Evolutionary conservation across 2,329 filamentous ascomycete species (phyloP), one percentile per base, ranked within the genome.

Genomic region (Trichothecium sympodiale): DNA sequence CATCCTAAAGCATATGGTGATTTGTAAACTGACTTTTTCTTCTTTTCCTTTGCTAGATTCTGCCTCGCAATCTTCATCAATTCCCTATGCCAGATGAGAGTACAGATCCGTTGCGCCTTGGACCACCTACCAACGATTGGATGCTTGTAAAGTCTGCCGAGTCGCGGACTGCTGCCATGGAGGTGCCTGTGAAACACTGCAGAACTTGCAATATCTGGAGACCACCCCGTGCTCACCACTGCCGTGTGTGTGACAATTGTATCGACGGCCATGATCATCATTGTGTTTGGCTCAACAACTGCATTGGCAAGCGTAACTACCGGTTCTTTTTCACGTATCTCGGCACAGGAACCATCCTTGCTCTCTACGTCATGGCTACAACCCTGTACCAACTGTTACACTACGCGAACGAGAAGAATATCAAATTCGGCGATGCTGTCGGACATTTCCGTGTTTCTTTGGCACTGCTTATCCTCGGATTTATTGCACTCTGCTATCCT

Each of bases 211-310:
- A 87, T 51, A 88, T 98, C 46, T 98, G 91, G 91, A 83, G 91
- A 3, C 91, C 91, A 26, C 88, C 89, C 18, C 83, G 91, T 39
- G 87, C 86, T 39, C 93, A 98, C 54, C 91, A 98, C 61, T 98
- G 91, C 60, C 83, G 91, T 38, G 73, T 94, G 18, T 98, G 91
- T 61, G 89, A 98, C 60, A 95, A 93, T 57, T 98, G 91, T 56
- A 76, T 98, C 41, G 91, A 98, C 59, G 94, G 87, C 0, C 86
- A 95, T 46, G 91, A 98, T 52, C 91, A 98, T 53, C 91, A 98
- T 60, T 98, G 91, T 52, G 88, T 96, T 13, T 98, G 91, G 91
- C 74, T 98, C 43, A 98, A 98, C 62, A 98, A 98, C 57, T 98
- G 91, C 46, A 82, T 98, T 34, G 91, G 91, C 30, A 81, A 89